Conservation (phyloP, 1,139 yeast genomes). For the Yamadazyma songkhlaensis region DNA sequence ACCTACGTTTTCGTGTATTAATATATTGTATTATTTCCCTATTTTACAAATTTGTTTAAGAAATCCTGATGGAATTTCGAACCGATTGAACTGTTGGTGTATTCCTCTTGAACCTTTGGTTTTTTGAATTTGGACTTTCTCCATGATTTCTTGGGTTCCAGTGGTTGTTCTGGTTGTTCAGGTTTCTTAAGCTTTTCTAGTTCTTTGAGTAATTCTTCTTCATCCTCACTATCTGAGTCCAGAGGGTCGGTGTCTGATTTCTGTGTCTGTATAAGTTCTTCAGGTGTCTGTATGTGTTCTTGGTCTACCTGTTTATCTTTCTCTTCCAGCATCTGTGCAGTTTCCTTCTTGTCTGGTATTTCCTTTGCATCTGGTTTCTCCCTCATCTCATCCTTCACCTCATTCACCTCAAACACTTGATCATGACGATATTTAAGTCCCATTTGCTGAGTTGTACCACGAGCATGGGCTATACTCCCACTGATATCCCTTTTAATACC, state of each 20-base stretch:
- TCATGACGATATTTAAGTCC: constrained; percentile 58
- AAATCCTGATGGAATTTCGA: constrained; percentile 74
- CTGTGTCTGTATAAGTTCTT: neutral
- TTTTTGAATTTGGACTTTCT: constrained; percentile 50
- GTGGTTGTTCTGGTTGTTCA: constrained; percentile 33
- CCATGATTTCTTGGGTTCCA: constrained; percentile 46
- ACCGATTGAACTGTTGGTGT: constrained; percentile 62
- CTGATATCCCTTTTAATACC: constrained; percentile 52
- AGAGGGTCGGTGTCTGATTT: neutral
- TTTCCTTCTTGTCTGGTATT: too few species aligned
- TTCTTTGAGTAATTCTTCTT: constrained; percentile 32
- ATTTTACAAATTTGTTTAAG: constrained; percentile 61
- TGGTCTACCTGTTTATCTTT: too few species aligned
- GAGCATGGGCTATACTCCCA: constrained; percentile 58
- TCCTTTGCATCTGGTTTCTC: too few species aligned
- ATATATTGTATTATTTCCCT: constrained; percentile 6
- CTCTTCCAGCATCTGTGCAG: too few species aligned
- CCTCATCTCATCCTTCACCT: constrained; percentile 18
- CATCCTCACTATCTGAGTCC: constrained; percentile 9
- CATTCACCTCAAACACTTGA: constrained; percentile 19
- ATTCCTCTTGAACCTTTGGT: constrained; percentile 26
- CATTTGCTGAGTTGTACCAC: constrained; percentile 70
- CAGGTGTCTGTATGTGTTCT: neutral
- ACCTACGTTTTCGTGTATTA: constrained; percentile 4
- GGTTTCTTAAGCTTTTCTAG: constrained; percentile 49